Percentiles rank a stretch among this genome's conserved stretches.
Conservation (phyloP, 257 asterid species). For the Solanum pinnatisectum region DNA sequence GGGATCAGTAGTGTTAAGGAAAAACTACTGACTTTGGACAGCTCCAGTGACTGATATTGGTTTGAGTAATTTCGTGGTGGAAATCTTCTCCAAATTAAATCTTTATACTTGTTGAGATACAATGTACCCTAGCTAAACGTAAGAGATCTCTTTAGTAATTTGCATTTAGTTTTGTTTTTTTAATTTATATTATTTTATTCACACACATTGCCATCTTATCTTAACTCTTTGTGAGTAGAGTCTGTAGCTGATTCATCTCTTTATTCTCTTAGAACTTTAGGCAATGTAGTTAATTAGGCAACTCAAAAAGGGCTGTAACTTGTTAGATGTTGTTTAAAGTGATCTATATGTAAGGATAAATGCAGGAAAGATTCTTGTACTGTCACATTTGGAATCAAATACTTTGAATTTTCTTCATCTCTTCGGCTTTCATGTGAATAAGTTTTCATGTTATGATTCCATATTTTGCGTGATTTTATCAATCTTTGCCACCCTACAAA, state of each 20-base stretch:
- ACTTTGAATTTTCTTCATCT: neutral
- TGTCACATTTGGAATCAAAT: neutral
- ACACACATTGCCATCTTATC: constrained; percentile 7
- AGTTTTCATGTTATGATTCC: neutral
- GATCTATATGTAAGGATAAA: neutral
- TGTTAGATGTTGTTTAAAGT: neutral
- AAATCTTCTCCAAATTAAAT: constrained; percentile 8
- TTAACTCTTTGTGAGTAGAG: constrained; percentile 1
- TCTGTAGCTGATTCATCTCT: constrained; percentile 11
- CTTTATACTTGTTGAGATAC: constrained; percentile 16
- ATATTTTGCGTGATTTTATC: neutral
- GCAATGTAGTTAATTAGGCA: neutral
- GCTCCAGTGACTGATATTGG: constrained; percentile 11
- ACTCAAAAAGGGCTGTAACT: neutral
- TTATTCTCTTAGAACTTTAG: neutral
- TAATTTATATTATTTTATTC: neutral
- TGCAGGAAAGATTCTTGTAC: neutral
- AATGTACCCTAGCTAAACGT: constrained; percentile 9
- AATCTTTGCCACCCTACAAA: neutral
- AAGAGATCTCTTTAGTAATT: constrained; percentile 11
- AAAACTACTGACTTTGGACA: constrained; percentile 24
- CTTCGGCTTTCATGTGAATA: neutral
- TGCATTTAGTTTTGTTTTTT: constrained; percentile 3
- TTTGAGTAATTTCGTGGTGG: constrained; percentile 11
- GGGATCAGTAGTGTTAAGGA: constrained; percentile 40